phyloP scores from a whole-genome alignment of 2,329 filamentous ascomycete species.

The Monosporascus sp. region DNA sequence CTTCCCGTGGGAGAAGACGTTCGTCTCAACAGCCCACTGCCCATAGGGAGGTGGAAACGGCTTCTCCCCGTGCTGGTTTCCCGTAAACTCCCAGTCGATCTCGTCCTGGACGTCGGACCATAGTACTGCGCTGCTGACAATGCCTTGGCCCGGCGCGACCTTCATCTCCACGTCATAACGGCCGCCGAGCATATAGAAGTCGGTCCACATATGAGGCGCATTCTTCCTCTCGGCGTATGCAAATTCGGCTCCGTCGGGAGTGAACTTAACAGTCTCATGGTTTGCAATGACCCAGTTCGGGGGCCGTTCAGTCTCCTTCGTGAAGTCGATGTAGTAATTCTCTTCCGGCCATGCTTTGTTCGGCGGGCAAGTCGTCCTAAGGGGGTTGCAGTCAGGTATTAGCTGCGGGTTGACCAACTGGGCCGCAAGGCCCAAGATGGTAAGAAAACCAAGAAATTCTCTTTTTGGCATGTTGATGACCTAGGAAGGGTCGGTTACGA shows the following conservation, averaged over 20 bases:
- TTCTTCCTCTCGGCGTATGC: constrained; percentile 23
- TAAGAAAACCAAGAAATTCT: constrained; percentile 17
- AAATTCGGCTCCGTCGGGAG: constrained; percentile 23
- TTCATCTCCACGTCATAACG: constrained; percentile 28
- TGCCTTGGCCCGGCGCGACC: constrained; percentile 24
- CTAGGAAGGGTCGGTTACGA: constrained; percentile 13
- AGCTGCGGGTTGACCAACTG: constrained; percentile 21
- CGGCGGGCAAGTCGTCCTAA: constrained; percentile 19
- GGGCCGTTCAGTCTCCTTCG: constrained; percentile 18
- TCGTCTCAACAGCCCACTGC: constrained; percentile 21
- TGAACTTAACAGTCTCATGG: constrained; percentile 21
- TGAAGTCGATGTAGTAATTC: constrained; percentile 27
- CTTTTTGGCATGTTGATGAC: constrained; percentile 19
- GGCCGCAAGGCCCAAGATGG: constrained; percentile 16
- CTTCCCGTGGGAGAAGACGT: constrained; percentile 22
- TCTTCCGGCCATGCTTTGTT: constrained; percentile 20
- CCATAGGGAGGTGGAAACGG: constrained; percentile 25
- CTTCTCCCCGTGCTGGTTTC: constrained; percentile 24
- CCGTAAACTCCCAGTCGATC: constrained; percentile 28
- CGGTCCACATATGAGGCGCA: constrained; percentile 26
- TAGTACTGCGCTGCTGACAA: constrained; percentile 22
- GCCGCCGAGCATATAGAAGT: constrained; percentile 28
- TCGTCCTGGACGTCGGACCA: constrained; percentile 28
- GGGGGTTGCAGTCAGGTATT: constrained; percentile 25
- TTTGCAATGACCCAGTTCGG: constrained; percentile 21